Base-by-base conservation (phyloP, 441 rosid species). In the Gossypium armourianum region DNA sequence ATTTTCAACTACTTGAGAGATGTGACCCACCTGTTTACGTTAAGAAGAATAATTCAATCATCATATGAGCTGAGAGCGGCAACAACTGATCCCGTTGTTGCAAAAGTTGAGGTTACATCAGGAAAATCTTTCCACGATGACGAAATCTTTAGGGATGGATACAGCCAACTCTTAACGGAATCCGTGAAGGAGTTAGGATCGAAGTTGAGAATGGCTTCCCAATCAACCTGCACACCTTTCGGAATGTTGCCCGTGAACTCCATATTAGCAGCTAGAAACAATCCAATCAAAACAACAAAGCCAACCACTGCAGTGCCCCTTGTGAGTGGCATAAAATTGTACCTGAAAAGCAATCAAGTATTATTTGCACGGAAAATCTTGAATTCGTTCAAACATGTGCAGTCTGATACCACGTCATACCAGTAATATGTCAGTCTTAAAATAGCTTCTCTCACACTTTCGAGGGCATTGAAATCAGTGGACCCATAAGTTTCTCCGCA, bases 291-390 rank as follows among this genome's bases (percentile, higher is more conserved):
- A 43, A 88, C 97, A 24, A 81, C 76, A 52, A 90, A 90, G 59
- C 99, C 99, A 29, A 93, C 94, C 69, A 71, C 90, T 36, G 97
- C 96, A 58, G 96, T 85, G 24, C 99, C 99, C 85, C 99, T 89
- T 47, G 97, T 85, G 69, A 94, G 78, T n/a, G 97, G 99, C 99
- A 90, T 94, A 78, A 94, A 94, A 76, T 89, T 94, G 76, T 92
- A 94, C 97, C 99, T 94, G 85, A 12, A 65, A 64, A 61, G 54
- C 66, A 59, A 62, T 32, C 53, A 2, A 29, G 23, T 43, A 8
- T 70, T 58, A 21, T 60, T 72, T 47, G 28, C 6, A 32, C 1
- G 64, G 67, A 65, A 36, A 56, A 69, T 12, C 10, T 47, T 12
- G 19, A 45, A 43, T 69, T 66, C 21, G 21, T 29, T 69, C 13